Evolutionary conservation across 1,139 yeast species (phyloP), one percentile per base, ranked within the genome.

Genomic region (Suhomyces atakaporum): DNA sequence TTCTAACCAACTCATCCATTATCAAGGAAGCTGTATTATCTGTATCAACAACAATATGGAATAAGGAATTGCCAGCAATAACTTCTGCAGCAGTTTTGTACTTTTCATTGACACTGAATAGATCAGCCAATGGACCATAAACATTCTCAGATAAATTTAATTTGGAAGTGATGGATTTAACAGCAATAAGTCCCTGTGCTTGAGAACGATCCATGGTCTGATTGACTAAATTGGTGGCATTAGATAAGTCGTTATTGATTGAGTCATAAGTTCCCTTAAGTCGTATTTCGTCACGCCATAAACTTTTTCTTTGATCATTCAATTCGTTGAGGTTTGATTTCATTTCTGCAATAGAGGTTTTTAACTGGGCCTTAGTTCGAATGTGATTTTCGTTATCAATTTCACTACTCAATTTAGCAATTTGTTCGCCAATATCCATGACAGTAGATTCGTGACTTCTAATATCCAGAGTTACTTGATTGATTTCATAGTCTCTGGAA

Each of bases 51-150:
- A 92, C 94, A 25, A 90, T 79, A 57, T 92, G 89, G 54, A 89
- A 90, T 33, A 92, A 64, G 3, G 95, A 76, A 43, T 78, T 81
- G 2, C 97, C 97, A 10, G 95, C 97, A 30, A 88, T 77, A 5
- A 85, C 92, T 54, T 90, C 97, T 1, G 85, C 84, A 1, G 97
- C 95, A 1, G 82, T 75, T 54, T 84, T 84, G 56, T 88, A 90
- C 50, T 86, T 87, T 37, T 85, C 90, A 48, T 83, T 84, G 3
- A 88, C 92, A 38, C 73, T 73, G 41, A 92, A 84, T 24, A 92
- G 65, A 46, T 89, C 96, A 22, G 95, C 94, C 15, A 92, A 61
- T 0, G 95, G 82, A 0, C 98, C 98, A 59, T 76, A 81, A 3
- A 88, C 94, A 6, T 83, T 77, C 2, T 62, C 63, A 2, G 64